These are phyloP conservation scores for Phytophthora sansomeana DNA, from an alignment of 352 stramenopile genomes.

Conservation along the genomic window DNA sequence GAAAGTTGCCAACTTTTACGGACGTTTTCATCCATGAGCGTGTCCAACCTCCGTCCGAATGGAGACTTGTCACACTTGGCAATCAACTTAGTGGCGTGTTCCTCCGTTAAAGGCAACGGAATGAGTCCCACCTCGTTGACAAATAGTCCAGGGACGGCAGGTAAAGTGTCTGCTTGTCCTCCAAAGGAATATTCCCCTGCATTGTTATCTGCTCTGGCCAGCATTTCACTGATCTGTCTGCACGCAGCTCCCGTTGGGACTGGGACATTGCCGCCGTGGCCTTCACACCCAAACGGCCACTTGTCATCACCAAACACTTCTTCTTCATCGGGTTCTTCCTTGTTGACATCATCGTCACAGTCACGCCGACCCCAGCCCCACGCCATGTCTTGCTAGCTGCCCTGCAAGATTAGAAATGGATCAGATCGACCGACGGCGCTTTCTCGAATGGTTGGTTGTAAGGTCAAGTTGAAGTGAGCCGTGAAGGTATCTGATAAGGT, in stretches of 20 bases:
- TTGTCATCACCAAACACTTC: neutral
- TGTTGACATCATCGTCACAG: no score
- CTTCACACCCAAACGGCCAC: slow-evolving; percentile 8
- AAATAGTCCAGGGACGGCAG: neutral
- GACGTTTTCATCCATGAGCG: slow-evolving; percentile 6
- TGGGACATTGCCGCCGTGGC: neutral
- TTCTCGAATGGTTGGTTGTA: neutral
- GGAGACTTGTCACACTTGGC: slow-evolving; percentile 4
- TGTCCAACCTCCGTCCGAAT: neutral
- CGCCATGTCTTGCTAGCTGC: neutral
- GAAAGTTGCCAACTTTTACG: slow-evolving; percentile 9
- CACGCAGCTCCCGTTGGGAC: neutral
- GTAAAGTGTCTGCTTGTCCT: neutral
- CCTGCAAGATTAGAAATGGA: neutral
- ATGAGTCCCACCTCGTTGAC: neutral
- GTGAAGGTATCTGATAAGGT: neutral
- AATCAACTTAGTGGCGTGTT: slow-evolving; percentile 7
- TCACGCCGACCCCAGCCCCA: no score
- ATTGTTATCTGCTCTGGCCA: neutral
- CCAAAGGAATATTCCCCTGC: slow-evolving; percentile 7
- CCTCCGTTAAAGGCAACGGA: neutral
- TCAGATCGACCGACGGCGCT: neutral
- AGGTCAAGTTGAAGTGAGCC: neutral
- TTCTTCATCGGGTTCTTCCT: no score
- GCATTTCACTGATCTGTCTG: neutral